Evolutionary conservation across 2,329 filamentous ascomycete genomes (phyloP), one percentile per base, ranked within the genome.

Genomic region (Ophiostoma triangulosporum): DNA sequence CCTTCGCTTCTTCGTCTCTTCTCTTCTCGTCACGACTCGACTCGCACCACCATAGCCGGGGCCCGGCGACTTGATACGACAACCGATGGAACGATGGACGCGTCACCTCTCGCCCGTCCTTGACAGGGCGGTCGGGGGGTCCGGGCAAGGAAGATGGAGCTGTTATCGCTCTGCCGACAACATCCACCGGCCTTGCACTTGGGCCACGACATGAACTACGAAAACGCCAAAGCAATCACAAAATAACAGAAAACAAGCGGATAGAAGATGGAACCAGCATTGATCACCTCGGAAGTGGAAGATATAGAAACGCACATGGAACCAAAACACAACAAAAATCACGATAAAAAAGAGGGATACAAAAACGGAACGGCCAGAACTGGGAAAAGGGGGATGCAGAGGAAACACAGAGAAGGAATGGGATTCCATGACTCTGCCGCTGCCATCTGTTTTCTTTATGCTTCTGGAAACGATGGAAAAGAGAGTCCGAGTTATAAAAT

Each of bases 251-350:
- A 40, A 53, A 31, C 75, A 78, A 33, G 78, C 78, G 79, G 81
- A 81, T 83, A 83, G 80, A 83, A 81, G 80, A 83, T 80, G 78
- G 78, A 79, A 70, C 74, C 73, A 68, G 69, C 73, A 74, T 74
- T 66, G 71, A 73, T 46, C 69, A 73, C 72, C 36, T 26, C 33
- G 53, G 33, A 51, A 33, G 7, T 17, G 45, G 15, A 52, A 46
- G 27, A 22, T 35, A n/a, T 17, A 15, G 38, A 69, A 36, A 22
- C 26, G 26, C 36, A 38, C 26, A 29, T 33, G 20, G 20, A 36
- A n/a, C 1, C 48, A 20, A 35, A 9, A 33, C 17, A 49, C n/a
- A n/a, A n/a, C n/a, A 49, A 49, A 33, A 26, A 36, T 26, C 6
- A 36, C 48, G 43, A 49, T 32, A 33, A 50, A 35, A 36, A n/a